Conservation (phyloP, 2,329 filamentous ascomycete species). For the Dothistroma septosporum region DNA sequence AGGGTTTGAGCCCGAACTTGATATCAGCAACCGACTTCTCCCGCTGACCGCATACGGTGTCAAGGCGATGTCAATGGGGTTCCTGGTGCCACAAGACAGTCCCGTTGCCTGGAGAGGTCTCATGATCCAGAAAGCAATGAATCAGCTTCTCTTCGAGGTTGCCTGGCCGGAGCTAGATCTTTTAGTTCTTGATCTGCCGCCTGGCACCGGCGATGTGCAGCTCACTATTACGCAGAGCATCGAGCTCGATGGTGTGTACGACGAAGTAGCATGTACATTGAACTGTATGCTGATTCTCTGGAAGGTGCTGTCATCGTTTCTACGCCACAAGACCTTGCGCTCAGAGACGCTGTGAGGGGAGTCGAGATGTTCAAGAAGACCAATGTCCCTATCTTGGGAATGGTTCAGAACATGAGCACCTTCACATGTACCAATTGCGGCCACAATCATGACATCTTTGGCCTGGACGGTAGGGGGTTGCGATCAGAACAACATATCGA, state of each 20-base stretch:
- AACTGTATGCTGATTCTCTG: background rate
- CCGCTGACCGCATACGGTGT: conserved; percentile 92
- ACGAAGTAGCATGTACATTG: background rate
- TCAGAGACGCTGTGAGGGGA: conserved; percentile 87
- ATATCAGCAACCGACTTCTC: conserved; percentile 65
- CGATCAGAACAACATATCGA: background rate
- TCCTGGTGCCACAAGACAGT: conserved; percentile 72
- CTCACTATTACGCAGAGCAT: conserved; percentile 96
- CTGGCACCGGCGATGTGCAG: conserved; percentile 92
- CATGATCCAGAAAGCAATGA: conserved; percentile 96
- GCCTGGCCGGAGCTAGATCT: conserved; percentile 89
- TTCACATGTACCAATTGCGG: conserved; percentile 67
- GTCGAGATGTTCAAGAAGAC: conserved; percentile 91
- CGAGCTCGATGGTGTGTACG: conserved; percentile 55
- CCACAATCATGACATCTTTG: conserved; percentile 36
- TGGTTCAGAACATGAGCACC: conserved; percentile 88
- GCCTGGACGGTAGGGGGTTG: conserved; percentile 30
- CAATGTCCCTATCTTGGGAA: conserved; percentile 72
- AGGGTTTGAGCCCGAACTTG: conserved; percentile 33
- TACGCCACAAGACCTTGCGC: conserved; percentile 87
- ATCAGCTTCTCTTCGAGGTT: conserved; percentile 91
- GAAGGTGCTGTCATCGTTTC: conserved; percentile 78
- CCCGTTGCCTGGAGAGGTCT: conserved; percentile 92
- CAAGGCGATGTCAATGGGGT: conserved; percentile 99
- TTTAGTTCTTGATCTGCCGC: conserved; percentile 84